Percentiles rank a stretch among this genome's conserved stretches.
phyloP scores from a whole-genome alignment of 73 alveolate genomes.

The Paramecium caudatum region DNA sequence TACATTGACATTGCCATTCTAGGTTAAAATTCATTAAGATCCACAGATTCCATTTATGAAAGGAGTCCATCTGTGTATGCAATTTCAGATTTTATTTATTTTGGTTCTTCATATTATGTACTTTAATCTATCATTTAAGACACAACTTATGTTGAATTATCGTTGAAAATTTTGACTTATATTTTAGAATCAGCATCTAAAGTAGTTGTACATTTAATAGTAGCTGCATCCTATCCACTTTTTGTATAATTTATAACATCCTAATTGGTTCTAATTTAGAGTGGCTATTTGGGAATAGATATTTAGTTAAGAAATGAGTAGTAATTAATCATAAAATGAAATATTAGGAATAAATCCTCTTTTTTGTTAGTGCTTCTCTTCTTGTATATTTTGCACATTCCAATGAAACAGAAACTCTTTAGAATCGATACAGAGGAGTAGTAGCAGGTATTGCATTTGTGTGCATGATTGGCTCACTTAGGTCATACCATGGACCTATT shows the following conservation, averaged over 20 bases:
- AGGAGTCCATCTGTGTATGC: background rate
- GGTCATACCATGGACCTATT: slow-evolving; percentile 77
- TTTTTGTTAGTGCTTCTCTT: background rate
- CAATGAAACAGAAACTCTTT: slow-evolving; percentile 28
- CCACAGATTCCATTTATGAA: slow-evolving; percentile 6
- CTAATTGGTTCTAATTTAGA: background rate
- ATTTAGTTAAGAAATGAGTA: background rate
- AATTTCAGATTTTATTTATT: background rate
- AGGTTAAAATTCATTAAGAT: slow-evolving; percentile 18
- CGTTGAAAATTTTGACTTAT: background rate
- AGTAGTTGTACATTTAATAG: background rate
- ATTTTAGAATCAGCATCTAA: background rate
- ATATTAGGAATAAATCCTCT: slow-evolving; percentile 56
- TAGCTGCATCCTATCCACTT: background rate
- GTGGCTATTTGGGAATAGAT: slow-evolving; percentile 2
- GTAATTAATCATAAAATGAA: slow-evolving; percentile 56
- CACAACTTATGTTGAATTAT: slow-evolving; percentile 24
- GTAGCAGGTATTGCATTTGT: slow-evolving; percentile 67
- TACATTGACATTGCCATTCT: background rate
- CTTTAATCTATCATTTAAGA: background rate
- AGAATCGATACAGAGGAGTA: slow-evolving; percentile 68
- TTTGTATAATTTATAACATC: background rate
- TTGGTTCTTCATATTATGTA: background rate
- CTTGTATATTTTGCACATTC: background rate
- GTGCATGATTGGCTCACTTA: slow-evolving; percentile 75